Percentiles rank a stretch among this genome's conserved stretches.
These are phyloP conservation scores for Cenchrus fungigraminus DNA, from an alignment of 176 grass and related monocot species.

Conservation along the genomic window DNA sequence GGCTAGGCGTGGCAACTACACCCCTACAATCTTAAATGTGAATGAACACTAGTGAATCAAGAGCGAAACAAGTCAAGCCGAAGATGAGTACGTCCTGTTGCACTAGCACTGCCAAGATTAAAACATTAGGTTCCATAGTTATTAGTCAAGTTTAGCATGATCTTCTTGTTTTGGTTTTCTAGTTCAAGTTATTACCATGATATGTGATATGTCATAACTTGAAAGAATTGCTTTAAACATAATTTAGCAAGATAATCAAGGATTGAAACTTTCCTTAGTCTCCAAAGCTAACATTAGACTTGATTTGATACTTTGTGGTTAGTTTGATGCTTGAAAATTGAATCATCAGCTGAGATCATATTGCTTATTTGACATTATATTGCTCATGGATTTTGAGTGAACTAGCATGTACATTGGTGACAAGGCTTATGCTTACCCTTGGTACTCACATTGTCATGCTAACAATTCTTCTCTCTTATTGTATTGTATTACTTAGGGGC, in stretches of 20 bases:
- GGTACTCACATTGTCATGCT: background rate
- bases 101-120: too few relatives aligned
- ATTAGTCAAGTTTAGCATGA: background rate
- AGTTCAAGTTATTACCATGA: too few relatives aligned
- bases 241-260: background rate
- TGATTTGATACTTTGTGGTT: background rate
- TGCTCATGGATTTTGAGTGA: background rate
- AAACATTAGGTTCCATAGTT: background rate
- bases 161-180: background rate
- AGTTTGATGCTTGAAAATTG: background rate
- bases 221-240: background rate
- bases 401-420: background rate
- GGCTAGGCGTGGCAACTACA: too few relatives aligned
- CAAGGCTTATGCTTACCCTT: background rate
- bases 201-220: background rate
- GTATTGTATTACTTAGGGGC: background rate
- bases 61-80: too few relatives aligned
- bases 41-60: too few relatives aligned
- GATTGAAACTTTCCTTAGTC: background rate
- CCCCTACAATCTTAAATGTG: too few relatives aligned
- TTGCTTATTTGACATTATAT: background rate
- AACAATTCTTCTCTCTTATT: background rate
- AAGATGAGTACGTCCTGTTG: too few relatives aligned
- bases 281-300: background rate
- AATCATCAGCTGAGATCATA: background rate